Base-by-base conservation (phyloP, 805 yeast species). In the Myxozyma lipomycoides region DNA sequence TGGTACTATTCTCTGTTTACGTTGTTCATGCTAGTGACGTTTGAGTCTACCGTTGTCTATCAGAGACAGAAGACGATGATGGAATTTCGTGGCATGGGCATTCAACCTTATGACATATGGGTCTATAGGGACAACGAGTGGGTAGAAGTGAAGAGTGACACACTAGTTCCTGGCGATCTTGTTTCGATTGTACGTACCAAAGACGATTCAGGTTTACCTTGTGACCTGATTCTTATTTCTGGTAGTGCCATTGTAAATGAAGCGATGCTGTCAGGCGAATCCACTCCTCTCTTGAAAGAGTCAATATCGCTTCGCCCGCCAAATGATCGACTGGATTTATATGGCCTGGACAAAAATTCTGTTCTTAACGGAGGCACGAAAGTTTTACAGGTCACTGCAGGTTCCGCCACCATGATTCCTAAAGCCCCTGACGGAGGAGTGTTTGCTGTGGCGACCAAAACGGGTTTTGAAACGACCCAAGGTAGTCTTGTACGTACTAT, bases 251-350 rank as follows among this genome's bases (percentile, higher is more conserved):
- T 93, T 65, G 95, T 93, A 41, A 93, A 93, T 66, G 98, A 93
- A 75, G 98, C 98, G 22, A 93, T 93, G 98, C 81, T 93, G 49
- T 87, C 96, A 3, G 98, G 98, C 68, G 98, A 93, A 73, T 89
- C 97, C 4, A 93, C 98, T 40, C 98, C 98, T 4, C 74, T 93
- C 61, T 79, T 93, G 65, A 93, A 93, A 66, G 98, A 93, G 70
- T 86, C 96, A 1, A 79, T 90, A 58, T 81, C 80, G 58, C 78
- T 86, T 61, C 86, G 98, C 71, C 95, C 95, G 24, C 70, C 74
- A 28, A 70, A 76, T 18, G 96, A 86, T 49, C 61, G 59, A 5
- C 73, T 89, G 58, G 86, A 86, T 56, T 72, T 84, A 2, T 93
- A 87, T 51, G 90, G 95, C 34, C 65, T 87, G 41, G 98, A 93